Evolutionary conservation across 805 yeast species (phyloP).

Genomic region (Yamadazyma endophytica): DNA sequence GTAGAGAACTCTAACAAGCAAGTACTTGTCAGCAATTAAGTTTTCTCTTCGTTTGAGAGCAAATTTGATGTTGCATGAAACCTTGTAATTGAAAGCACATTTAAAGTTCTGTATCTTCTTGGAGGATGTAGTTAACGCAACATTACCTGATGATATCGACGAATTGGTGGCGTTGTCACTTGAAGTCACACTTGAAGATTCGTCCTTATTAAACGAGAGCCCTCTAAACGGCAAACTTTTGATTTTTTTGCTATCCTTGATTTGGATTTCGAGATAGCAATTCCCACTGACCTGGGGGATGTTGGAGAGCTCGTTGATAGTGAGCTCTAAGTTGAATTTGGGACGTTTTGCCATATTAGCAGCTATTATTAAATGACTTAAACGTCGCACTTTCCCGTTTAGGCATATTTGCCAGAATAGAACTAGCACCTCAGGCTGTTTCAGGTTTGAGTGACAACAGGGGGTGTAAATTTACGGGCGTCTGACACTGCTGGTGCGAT

Average conservation of each 20-base stretch:
- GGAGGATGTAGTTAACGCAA: conserved; percentile 26
- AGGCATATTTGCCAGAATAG: no score
- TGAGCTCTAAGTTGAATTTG: conserved; percentile 56
- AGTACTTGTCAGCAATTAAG: conserved; percentile 39
- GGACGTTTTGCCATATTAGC: conserved; percentile 43
- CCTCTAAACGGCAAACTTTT: conserved; percentile 8
- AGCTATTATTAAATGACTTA: no score
- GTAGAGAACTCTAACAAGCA: conserved; percentile 35
- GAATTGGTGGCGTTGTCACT: conserved; percentile 1
- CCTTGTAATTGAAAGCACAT: conserved; percentile 32
- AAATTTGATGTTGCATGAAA: conserved; percentile 36
- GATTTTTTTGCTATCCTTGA: conserved; percentile 44
- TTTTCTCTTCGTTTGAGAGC: conserved; percentile 36
- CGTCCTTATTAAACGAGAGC: conserved; percentile 11
- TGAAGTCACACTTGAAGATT: background rate
- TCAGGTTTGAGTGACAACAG: no score
- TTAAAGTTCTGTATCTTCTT: conserved; percentile 36
- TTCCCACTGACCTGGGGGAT: conserved; percentile 75
- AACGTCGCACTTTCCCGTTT: no score
- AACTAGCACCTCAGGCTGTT: no score
- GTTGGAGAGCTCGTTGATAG: conserved; percentile 70
- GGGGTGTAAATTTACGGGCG: no score
- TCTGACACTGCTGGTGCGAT: no score
- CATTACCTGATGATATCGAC: conserved; percentile 14
- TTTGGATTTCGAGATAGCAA: conserved; percentile 60